Evolutionary conservation across 2,329 filamentous ascomycete genomes (phyloP), one percentile per base, ranked within the genome.

Genomic region (Diaporthe sp.): DNA sequence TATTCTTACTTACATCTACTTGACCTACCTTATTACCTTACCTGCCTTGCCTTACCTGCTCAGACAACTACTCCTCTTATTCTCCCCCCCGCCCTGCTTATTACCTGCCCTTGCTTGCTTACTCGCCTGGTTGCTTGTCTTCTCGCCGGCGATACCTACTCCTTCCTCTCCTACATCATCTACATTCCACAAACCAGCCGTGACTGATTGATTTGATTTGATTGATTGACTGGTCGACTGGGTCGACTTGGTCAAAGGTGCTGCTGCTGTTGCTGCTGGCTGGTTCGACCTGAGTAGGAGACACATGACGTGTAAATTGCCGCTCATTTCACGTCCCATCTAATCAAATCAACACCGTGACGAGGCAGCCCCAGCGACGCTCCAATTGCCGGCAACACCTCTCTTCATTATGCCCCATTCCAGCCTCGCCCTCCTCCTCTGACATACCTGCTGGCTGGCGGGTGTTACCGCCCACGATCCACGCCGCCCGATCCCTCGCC

Each of bases 361-460:
- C 45, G 67, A 71, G 47, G 17, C 52, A 58, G 28, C 33, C 42
- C 52, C 42, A 40, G 28, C 35, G 61, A 52, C 17, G 42, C 33
- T 68, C 64, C 55, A 73, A 69, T 64, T 75, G 64, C 74, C 71
- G 74, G 74, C 74, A 72, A 67, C 57, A 73, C 50, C 45, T 40
- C 40, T 50, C 58, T 45, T 72, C 66, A 61, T 67, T 50, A 75
- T 74, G 74, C 54, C 19, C 74, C 71, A 71, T 69, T 57, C 72
- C 57, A 69, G 50, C 19, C 68, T 25, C 67, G 58, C 54, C 66
- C 47, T 61, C 42, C 57, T 76, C 66, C 67, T 76, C 72, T 74
- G 71, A 75, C 42, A 67, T 73, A 72, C 42, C 57, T 68, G 33
- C 57, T 72, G 70, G 70, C 74, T 40, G 71, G 71, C 64, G 60